Conservation (phyloP, 306 rosid genomes). For the Cucumis sativus region DNA sequence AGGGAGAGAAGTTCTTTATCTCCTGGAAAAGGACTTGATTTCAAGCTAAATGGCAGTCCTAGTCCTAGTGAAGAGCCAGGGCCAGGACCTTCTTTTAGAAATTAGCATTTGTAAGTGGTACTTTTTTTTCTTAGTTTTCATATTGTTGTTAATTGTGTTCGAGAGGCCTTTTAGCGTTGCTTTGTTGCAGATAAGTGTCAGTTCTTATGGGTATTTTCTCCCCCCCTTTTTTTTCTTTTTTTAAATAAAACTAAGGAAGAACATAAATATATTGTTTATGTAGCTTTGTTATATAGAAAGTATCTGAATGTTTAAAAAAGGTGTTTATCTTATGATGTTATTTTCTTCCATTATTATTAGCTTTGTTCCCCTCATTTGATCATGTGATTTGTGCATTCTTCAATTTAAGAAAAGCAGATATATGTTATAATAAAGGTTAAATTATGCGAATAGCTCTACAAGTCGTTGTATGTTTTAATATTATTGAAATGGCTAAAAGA, state of each 20-base stretch:
- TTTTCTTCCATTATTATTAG: neutral
- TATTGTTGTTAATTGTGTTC: conserved; percentile 30
- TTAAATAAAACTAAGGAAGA: neutral
- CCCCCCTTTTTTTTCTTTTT: neutral
- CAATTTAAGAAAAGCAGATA: neutral
- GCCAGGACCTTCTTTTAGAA: conserved; percentile 29
- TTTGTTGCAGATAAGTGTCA: neutral
- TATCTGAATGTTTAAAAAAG: conserved; percentile 1
- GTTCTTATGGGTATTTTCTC: neutral
- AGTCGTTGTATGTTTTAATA: neutral
- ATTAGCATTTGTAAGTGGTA: conserved; percentile 12
- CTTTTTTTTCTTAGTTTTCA: conserved; percentile 5
- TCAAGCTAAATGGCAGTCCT: conserved; percentile 5
- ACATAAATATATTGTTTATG: neutral
- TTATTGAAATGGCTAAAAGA: no score
- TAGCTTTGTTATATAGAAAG: neutral
- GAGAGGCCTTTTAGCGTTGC: conserved; percentile 33
- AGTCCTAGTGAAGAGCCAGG: conserved; percentile 23
- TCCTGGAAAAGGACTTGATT: conserved; percentile 22
- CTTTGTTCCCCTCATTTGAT: neutral
- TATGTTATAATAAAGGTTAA: neutral
- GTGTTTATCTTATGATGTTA: neutral
- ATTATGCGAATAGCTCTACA: neutral
- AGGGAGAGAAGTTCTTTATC: conserved; percentile 36
- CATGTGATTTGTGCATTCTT: neutral